Evolutionary conservation across 352 stramenopile genomes (phyloP).

Genomic region (Pythium scleroteichum): DNA sequence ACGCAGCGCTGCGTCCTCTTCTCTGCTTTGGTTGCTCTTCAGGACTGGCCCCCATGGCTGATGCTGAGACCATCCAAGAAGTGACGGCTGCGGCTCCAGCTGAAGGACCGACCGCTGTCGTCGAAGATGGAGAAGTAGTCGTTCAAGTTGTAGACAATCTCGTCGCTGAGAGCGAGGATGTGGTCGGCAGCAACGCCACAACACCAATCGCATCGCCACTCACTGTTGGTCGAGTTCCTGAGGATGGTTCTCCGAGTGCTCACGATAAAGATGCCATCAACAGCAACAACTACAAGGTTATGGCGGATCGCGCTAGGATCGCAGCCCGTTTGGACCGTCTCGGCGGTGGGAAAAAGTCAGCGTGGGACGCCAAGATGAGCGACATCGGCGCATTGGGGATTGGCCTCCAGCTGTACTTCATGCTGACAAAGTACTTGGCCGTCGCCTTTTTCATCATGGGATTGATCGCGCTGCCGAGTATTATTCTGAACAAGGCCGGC

Average conservation of each 20-base stretch:
- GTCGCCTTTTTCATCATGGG: constrained; percentile 73
- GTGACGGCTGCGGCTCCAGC: not conserved
- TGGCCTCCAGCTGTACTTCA: constrained; percentile 84
- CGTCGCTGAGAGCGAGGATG: not conserved
- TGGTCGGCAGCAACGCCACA: not conserved
- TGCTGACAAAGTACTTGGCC: constrained; percentile 77
- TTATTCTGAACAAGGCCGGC: constrained; percentile 65
- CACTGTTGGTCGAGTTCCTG: not conserved
- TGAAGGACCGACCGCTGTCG: not conserved
- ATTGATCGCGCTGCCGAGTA: constrained; percentile 56
- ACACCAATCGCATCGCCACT: constrained; percentile 3
- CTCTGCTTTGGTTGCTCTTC: too few relatives aligned
- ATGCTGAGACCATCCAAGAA: not conserved
- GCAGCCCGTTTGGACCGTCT: constrained; percentile 58
- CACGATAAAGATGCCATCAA: constrained; percentile 24
- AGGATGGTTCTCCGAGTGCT: not conserved
- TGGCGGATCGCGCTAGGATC: constrained; percentile 50
- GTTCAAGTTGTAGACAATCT: not conserved
- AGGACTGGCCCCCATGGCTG: too few relatives aligned
- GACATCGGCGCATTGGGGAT: constrained; percentile 82
- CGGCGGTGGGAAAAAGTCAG: constrained; percentile 59
- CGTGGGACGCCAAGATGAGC: constrained; percentile 59
- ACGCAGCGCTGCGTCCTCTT: too few relatives aligned
- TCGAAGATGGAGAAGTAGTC: not conserved
- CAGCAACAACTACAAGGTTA: constrained; percentile 53